Conservation (phyloP, 2,329 filamentous ascomycete species). For the Talaromyces sp. region DNA sequence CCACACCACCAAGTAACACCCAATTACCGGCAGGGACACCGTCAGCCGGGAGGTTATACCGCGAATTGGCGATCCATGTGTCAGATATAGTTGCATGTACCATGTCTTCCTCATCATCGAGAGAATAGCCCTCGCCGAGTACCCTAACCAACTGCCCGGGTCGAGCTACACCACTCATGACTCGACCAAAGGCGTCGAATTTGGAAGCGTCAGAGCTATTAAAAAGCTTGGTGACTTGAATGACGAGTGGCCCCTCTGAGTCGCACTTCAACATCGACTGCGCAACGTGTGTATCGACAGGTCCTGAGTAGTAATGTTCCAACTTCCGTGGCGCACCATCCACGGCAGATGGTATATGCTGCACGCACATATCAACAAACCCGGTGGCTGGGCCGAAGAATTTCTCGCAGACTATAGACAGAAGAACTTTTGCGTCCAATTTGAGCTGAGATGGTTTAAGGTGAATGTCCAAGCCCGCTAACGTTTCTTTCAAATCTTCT, state of each 20-base stretch:
- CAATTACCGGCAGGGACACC: conserved; percentile 92
- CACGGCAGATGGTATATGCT: conserved; percentile 82
- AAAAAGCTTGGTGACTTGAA: conserved; percentile 91
- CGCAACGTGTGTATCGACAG: conserved; percentile 75
- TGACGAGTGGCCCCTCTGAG: conserved; percentile 83
- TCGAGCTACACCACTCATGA: conserved; percentile 85
- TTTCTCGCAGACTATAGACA: conserved; percentile 86
- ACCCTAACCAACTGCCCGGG: conserved; percentile 82
- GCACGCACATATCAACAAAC: conserved; percentile 92
- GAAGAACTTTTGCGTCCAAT: conserved; percentile 79
- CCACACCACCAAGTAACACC: conserved; percentile 85
- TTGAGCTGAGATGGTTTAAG: conserved; percentile 92
- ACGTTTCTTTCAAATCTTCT: conserved; percentile 72
- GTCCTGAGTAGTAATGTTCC: conserved; percentile 87
- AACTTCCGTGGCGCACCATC: conserved; percentile 73
- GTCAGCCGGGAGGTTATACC: conserved; percentile 88
- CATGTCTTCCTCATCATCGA: conserved; percentile 98
- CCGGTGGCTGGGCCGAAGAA: conserved; percentile 89
- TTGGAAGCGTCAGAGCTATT: conserved; percentile 84
- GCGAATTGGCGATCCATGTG: conserved; percentile 85
- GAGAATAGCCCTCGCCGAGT: conserved; percentile 88
- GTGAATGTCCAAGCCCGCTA: conserved; percentile 73
- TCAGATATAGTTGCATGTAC: conserved; percentile 75
- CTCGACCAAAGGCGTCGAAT: conserved; percentile 85
- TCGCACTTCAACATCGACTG: conserved; percentile 77